These are phyloP conservation scores for Meyerozyma carpophila DNA, from an alignment of 1,139 yeast species.

Conservation along the genomic window DNA sequence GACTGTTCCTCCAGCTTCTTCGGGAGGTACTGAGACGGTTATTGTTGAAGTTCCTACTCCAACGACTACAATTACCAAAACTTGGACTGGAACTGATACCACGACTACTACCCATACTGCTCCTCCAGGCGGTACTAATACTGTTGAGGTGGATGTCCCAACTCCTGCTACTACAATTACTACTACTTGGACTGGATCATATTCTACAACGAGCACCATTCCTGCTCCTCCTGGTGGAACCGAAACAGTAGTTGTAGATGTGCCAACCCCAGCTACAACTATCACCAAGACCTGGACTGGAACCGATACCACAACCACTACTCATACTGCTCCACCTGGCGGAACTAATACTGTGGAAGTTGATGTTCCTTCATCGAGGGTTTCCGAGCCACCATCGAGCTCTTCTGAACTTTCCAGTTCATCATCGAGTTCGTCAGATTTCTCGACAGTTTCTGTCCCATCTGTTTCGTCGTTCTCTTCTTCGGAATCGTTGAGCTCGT, in stretches of 20 bases:
- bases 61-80: conserved; percentile 1
- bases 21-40: conserved; percentile 1
- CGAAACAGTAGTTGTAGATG: conserved; percentile 1
- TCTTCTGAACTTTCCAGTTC: conserved; percentile 1
- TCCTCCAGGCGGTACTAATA: conserved; percentile 1
- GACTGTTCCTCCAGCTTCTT: neutral
- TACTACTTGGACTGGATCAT: neutral
- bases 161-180: conserved; percentile 3
- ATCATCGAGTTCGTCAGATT: neutral
- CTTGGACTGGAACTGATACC: conserved; percentile 1
- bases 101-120: neutral
- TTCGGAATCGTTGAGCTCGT: neutral
- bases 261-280: conserved; percentile 1
- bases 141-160: conserved; percentile 4
- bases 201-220: neutral
- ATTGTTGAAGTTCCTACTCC: conserved; percentile 4
- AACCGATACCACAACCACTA: conserved; percentile 1
- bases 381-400: conserved; percentile 5
- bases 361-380: conserved; percentile 6
- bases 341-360: conserved; percentile 9
- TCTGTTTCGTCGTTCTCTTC: neutral
- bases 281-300: conserved; percentile 4
- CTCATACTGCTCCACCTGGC: conserved; percentile 6
- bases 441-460: neutral
- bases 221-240: conserved; percentile 1